A percentile compares a stretch with the other conserved stretches of the same genome.
Evolutionary conservation across 73 alveolate genomes (phyloP).

Genomic region (Tetrahymena malaccensis): DNA sequence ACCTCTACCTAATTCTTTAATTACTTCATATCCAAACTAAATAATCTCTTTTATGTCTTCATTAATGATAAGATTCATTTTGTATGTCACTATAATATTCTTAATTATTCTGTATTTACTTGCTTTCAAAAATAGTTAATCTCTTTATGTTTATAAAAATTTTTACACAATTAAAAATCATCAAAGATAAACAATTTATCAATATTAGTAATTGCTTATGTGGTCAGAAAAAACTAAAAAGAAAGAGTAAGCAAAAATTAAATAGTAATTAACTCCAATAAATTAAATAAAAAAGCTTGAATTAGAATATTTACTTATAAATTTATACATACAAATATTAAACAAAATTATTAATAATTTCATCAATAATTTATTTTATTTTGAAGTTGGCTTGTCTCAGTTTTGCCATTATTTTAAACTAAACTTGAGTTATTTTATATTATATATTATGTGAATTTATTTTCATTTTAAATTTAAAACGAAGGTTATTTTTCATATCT

Average conservation of each 20-base stretch:
- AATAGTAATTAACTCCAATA: neutral
- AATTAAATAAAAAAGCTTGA: too few species aligned
- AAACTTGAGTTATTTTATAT: neutral
- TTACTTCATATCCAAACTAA: neutral
- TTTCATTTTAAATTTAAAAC: neutral
- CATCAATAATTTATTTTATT: neutral
- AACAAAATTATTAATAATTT: too few species aligned
- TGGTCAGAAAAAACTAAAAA: neutral
- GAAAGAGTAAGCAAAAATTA: too few species aligned
- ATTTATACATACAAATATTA: too few species aligned
- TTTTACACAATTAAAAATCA: too few species aligned
- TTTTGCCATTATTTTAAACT: neutral
- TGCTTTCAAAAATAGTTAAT: too few species aligned
- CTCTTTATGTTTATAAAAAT: too few species aligned
- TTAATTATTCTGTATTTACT: too few species aligned
- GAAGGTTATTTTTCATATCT: neutral
- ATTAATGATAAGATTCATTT: neutral
- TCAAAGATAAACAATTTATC: too few species aligned
- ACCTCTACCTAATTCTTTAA: neutral
- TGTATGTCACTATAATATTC: too few species aligned
- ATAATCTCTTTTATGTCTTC: neutral
- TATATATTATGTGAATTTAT: neutral
- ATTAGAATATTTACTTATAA: too few species aligned
- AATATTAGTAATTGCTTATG: neutral
- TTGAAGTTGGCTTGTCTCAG: neutral